Base-by-base conservation (phyloP, 306 rosid genomes). In the Prunus kanzakura region DNA sequence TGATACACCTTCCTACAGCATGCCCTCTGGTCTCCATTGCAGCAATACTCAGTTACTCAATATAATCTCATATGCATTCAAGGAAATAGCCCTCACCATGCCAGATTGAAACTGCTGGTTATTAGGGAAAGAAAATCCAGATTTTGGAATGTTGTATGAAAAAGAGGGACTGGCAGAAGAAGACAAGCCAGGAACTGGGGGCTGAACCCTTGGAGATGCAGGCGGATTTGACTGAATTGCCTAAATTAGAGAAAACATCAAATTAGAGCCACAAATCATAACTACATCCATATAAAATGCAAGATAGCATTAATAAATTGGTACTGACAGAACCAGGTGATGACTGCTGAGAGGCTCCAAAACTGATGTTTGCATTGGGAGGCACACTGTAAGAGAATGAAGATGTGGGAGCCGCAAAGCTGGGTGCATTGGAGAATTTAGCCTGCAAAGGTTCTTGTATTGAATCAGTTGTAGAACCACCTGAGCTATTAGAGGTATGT, bases 91-190 rank as follows among this genome's bases (percentile, higher is more conserved):
- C 22, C 84, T 82, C 80, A 86, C 94, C 16, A 18, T n/a, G 75
- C 50, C 78, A 35, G 90, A 68, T 68, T 82, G 89, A 8, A 61
- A 56, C 49, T 71, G 88, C 74, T 81, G 91, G 65, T 71, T 80
- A 55, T 65, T 72, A 20, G 90, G 51, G 78, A 84, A 82, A 58
- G 52, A 8, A 6, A 38, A 29, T 8, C 77, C 81, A 71, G 78
- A 68, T 5, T 74, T 88, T 14, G 91, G 60, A 82, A 76, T 14
- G 73, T 84, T 89, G 55, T 84, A 86, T 1, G 86, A 87, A 79
- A 87, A 89, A 1, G 89, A 75, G 63, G 87, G 87, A 15, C 71
- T 61, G 12, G 82, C 70, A 51, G 75, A 82, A 23, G 91, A 79
- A 15, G 84, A 41, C 67, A 63, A 25, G 55, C 79, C 87, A 64